These are phyloP conservation scores for Rhizopus delemar DNA, from an alignment of 371 early-diverging fungal genomes.

Conservation along the genomic window DNA sequence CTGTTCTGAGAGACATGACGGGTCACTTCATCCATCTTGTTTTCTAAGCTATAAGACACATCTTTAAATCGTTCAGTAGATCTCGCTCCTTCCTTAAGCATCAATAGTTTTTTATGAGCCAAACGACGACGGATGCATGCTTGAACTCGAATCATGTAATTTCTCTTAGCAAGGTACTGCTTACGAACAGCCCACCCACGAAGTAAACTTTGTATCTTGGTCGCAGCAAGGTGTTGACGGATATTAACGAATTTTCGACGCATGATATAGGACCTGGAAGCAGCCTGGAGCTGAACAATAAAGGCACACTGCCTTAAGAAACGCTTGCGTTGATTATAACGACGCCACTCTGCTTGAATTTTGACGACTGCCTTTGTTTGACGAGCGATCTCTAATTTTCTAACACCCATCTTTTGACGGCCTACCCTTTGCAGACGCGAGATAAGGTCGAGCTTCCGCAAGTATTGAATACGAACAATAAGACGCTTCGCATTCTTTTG, in stretches of 20 bases:
- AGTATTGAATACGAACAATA: conserved; percentile 70
- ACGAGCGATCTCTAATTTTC: conserved; percentile 55
- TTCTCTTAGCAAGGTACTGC: conserved; percentile 47
- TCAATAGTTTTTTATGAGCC: conserved; percentile 65
- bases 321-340: conserved; percentile 63
- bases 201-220: conserved; percentile 69
- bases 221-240: conserved; percentile 70
- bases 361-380: conserved; percentile 71
- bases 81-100: conserved; percentile 78
- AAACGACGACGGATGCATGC: conserved; percentile 72
- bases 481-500: conserved; percentile 88
- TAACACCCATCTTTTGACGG: conserved; percentile 66
- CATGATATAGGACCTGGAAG: conserved; percentile 56
- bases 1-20: conserved; percentile 72
- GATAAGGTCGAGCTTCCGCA: conserved; percentile 59
- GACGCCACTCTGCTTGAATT: conserved; percentile 76
- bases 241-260: conserved; percentile 55
- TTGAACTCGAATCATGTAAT: conserved; percentile 74
- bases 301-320: conserved; percentile 42
- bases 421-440: conserved; percentile 61
- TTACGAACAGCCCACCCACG: conserved; percentile 69
- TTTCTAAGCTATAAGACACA: conserved; percentile 90
- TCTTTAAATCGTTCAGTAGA: conserved; percentile 91
- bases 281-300: conserved; percentile 49
- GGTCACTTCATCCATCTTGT: conserved; percentile 94